Evolutionary conservation across 202 grass and related monocot species (phyloP).

Genomic region (Saccharum hybrid): DNA sequence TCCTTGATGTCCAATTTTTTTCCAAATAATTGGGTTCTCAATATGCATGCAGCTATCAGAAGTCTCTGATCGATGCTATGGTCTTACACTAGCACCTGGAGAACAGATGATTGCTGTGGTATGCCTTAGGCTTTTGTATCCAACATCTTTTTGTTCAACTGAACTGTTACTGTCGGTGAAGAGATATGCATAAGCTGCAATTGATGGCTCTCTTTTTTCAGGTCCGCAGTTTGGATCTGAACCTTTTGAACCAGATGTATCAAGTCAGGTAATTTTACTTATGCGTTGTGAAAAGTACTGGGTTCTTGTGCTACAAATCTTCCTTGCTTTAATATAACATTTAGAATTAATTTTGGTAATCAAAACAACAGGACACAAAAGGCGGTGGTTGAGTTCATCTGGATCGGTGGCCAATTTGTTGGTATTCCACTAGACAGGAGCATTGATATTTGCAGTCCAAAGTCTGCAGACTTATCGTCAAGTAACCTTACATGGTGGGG

Average conservation of each 20-base stretch:
- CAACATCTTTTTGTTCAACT: conserved; percentile 39
- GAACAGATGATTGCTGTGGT: conserved; percentile 88
- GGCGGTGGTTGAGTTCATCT: conserved; percentile 84
- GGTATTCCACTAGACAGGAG: conserved; percentile 59
- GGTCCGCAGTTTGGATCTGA: conserved; percentile 74
- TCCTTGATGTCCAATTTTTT: conserved; percentile 27
- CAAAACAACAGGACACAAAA: conserved; percentile 76
- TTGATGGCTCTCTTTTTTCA: conserved; percentile 45
- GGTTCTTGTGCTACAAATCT: background rate
- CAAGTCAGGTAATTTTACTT: conserved; percentile 75
- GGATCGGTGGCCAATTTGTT: conserved; percentile 70
- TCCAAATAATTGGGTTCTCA: conserved; percentile 34
- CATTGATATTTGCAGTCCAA: conserved; percentile 31
- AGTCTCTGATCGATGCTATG: conserved; percentile 81
- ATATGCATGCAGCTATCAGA: conserved; percentile 72
- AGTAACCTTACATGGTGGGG: conserved; percentile 61
- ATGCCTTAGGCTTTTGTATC: conserved; percentile 43
- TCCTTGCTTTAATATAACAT: conserved; percentile 40
- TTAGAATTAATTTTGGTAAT: conserved; percentile 38
- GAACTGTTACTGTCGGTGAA: conserved; percentile 35
- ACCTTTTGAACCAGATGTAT: conserved; percentile 90
- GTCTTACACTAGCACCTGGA: conserved; percentile 82
- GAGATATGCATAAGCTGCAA: conserved; percentile 42
- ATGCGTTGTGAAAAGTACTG: conserved; percentile 16
- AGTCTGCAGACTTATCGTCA: conserved; percentile 48